Conservation (phyloP, 768 basidiomycete species). For the Pulveroboletus ravenelii region DNA sequence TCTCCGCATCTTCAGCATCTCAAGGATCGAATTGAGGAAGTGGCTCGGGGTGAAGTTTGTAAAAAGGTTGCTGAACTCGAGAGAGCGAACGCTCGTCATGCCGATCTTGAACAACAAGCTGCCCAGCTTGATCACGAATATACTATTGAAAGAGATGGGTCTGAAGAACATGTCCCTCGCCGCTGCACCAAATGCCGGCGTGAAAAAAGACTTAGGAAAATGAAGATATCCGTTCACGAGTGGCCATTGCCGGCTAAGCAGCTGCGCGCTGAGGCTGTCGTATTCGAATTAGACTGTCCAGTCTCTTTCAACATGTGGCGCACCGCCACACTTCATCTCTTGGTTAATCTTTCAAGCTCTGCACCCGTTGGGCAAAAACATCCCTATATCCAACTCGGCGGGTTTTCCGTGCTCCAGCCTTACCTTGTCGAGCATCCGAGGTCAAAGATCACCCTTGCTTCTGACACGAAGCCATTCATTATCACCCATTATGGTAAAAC, state of each 20-base stretch:
- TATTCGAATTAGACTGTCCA: slow-evolving; percentile 44
- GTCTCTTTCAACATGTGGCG: slow-evolving; percentile 42
- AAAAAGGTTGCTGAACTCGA: slow-evolving; percentile 30
- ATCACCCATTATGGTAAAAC: slow-evolving; percentile 11
- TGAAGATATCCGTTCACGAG: slow-evolving; percentile 38
- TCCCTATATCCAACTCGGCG: slow-evolving; percentile 13
- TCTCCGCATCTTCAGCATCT: slow-evolving; percentile 25
- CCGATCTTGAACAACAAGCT: slow-evolving; percentile 9
- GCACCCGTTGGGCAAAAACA: background rate
- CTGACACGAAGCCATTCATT: slow-evolving; percentile 21
- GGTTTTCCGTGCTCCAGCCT: slow-evolving; percentile 8
- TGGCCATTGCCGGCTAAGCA: slow-evolving; percentile 40
- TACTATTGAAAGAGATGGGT: background rate
- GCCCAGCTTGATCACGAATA: slow-evolving; percentile 4
- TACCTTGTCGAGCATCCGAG: slow-evolving; percentile 15
- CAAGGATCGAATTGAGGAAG: slow-evolving; percentile 27
- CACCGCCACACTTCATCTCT: slow-evolving; percentile 34
- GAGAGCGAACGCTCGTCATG: slow-evolving; percentile 19
- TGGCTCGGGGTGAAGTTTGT: slow-evolving; percentile 18
- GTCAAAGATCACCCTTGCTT: slow-evolving; percentile 21
- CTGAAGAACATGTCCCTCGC: background rate
- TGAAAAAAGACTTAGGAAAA: slow-evolving; percentile 6
- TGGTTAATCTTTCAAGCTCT: slow-evolving; percentile 33
- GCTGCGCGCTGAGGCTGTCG: slow-evolving; percentile 23
- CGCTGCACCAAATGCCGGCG: slow-evolving; percentile 31